Evolutionary conservation across 2,329 filamentous ascomycete species (phyloP).

Genomic region (Tricladium varicosporioides): DNA sequence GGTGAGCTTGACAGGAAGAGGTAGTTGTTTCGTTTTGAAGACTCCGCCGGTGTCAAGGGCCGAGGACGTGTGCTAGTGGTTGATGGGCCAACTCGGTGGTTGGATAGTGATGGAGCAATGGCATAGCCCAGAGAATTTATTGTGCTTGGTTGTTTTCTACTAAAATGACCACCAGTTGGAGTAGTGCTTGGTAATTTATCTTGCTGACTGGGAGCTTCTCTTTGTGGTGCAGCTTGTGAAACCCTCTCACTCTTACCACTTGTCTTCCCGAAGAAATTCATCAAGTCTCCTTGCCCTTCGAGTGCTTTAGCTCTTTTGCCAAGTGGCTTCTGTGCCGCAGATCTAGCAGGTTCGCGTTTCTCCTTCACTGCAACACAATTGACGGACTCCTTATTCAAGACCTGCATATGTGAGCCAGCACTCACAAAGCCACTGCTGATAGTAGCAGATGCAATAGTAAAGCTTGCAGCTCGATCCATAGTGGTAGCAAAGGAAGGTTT

Average conservation of each 20-base stretch:
- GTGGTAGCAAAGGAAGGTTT: slow-evolving; percentile 52
- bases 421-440: slow-evolving; percentile 28
- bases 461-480: slow-evolving; percentile 59
- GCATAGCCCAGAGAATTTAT: not conserved
- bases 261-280: slow-evolving; percentile 28
- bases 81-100: slow-evolving; percentile 22
- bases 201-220: not conserved
- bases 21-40: slow-evolving; percentile 23
- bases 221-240: not conserved
- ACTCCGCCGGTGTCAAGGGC: too few species aligned
- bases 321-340: slow-evolving; percentile 3
- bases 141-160: slow-evolving; percentile 4
- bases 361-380: slow-evolving; percentile 19
- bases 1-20: slow-evolving; percentile 34
- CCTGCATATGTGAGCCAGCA: slow-evolving; percentile 31
- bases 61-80: slow-evolving; percentile 23
- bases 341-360: slow-evolving; percentile 3
- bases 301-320: slow-evolving; percentile 13
- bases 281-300: slow-evolving; percentile 27
- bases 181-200: too few species aligned
- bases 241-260: slow-evolving; percentile 9
- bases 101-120: slow-evolving; percentile 22
- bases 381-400: slow-evolving; percentile 29
- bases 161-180: slow-evolving; percentile 2
- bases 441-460: slow-evolving; percentile 51